Conservation (phyloP, 306 rosid species). For the Gleditsia sinensis region DNA sequence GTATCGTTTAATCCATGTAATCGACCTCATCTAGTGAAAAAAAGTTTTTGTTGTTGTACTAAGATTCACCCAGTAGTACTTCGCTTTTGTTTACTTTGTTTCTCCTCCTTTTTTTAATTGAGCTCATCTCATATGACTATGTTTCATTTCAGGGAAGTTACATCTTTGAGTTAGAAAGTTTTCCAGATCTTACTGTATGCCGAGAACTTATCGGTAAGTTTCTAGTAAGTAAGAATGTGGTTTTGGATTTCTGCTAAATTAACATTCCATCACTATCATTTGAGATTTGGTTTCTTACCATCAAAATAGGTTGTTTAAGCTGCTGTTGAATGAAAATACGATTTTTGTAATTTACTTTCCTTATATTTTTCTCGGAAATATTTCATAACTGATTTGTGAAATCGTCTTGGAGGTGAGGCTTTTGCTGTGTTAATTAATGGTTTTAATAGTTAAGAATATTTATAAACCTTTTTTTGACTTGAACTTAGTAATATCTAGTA, state of each 20-base stretch:
- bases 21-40: no score
- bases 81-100: background rate
- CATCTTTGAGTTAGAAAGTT: slow-evolving; percentile 85
- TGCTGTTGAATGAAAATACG: slow-evolving; percentile 11
- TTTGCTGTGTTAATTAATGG: background rate
- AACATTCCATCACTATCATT: slow-evolving; percentile 1
- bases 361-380: background rate
- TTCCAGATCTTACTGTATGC: slow-evolving; percentile 76
- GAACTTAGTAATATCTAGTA: background rate
- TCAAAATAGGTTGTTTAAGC: slow-evolving; percentile 6
- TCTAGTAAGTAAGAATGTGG: background rate
- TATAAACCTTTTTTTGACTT: background rate
- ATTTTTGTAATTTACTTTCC: background rate
- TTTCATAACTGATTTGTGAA: background rate
- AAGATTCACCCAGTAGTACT: background rate
- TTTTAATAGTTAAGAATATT: background rate
- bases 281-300: background rate
- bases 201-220: slow-evolving; percentile 84
- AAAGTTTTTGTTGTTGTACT: no score
- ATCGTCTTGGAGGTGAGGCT: background rate
- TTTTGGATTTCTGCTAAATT: background rate
- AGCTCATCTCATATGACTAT: background rate
- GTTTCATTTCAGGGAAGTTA: slow-evolving; percentile 71
- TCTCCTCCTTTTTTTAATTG: background rate
- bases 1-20: no score